These are phyloP conservation scores for Erigeron philadelphicus DNA, from an alignment of 140 eudicot genomes.

Conservation along the genomic window DNA sequence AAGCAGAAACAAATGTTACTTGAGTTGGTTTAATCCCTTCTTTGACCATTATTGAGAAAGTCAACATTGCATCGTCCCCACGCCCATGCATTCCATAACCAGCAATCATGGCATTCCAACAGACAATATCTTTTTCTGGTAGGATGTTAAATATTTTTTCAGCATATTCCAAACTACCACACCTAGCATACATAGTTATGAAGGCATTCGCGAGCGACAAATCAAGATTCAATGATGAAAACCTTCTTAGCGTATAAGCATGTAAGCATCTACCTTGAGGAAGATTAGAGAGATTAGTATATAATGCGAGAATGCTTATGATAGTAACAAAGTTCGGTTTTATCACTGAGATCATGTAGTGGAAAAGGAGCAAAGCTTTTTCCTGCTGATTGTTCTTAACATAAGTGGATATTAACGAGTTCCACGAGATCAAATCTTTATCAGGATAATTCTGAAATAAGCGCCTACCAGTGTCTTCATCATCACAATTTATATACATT, in stretches of 20 bases:
- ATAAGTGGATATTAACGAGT: conserved; percentile 46
- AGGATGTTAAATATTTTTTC: conserved; percentile 35
- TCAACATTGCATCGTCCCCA: conserved; percentile 43
- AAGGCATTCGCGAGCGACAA: conserved; percentile 42
- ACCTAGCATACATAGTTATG: conserved; percentile 57
- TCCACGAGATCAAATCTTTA: conserved; percentile 52
- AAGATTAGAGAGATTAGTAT: conserved; percentile 44
- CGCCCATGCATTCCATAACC: conserved; percentile 57
- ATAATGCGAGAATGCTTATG: conserved; percentile 40
- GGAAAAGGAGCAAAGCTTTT: conserved; percentile 39
- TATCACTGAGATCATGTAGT: conserved; percentile 35
- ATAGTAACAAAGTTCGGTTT: conserved; percentile 42
- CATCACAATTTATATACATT: conserved; percentile 53
- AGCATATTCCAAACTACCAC: conserved; percentile 51
- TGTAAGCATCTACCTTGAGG: conserved; percentile 54
- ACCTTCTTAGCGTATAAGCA: conserved; percentile 41
- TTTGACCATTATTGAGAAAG: conserved; percentile 42
- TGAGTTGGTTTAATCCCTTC: conserved; percentile 35
- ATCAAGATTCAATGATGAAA: conserved; percentile 27
- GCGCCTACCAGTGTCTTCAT: conserved; percentile 31
- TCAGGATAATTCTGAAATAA: conserved; percentile 38
- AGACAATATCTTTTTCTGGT: conserved; percentile 30
- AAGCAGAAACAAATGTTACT: conserved; percentile 44
- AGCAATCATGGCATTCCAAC: conserved; percentile 58
- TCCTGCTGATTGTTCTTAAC: conserved; percentile 31